These are phyloP conservation scores for Volvox carteri DNA, from an alignment of 163 green algal genomes.

Conservation along the genomic window DNA sequence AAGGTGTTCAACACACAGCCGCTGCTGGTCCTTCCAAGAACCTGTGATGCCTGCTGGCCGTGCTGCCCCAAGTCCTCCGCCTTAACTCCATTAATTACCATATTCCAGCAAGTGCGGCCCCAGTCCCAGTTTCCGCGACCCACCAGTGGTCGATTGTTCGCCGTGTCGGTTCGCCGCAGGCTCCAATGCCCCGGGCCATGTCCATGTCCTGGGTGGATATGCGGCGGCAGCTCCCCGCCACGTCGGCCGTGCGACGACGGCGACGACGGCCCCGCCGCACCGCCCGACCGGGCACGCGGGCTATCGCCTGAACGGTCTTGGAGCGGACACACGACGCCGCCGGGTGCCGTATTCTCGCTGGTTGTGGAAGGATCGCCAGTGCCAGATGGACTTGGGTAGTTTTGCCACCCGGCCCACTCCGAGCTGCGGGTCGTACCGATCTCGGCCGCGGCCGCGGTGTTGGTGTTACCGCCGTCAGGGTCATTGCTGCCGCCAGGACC, in stretches of 20 bases:
- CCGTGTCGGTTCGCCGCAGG: constrained; percentile 41
- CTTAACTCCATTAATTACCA: too few relatives aligned
- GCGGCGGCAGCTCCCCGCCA: constrained; percentile 8
- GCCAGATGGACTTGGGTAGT: too few relatives aligned
- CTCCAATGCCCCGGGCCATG: constrained; percentile 7
- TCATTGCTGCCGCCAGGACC: background rate
- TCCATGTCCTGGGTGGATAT: background rate
- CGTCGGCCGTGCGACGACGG: constrained; percentile 10
- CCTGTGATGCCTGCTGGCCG: too few relatives aligned
- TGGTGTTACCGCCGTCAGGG: background rate
- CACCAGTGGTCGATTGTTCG: constrained; percentile 4
- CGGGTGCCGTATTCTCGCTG: background rate
- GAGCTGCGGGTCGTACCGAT: too few relatives aligned
- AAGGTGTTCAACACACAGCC: too few relatives aligned
- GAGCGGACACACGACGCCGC: too few relatives aligned
- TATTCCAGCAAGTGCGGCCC: too few relatives aligned
- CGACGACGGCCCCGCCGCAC: background rate
- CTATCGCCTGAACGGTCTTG: background rate
- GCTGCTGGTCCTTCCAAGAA: too few relatives aligned
- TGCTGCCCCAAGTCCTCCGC: too few relatives aligned
- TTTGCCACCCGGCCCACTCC: too few relatives aligned
- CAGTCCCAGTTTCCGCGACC: too few relatives aligned
- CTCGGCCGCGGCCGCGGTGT: background rate
- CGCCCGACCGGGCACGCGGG: background rate
- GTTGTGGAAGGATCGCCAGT: background rate